Percentiles rank a stretch among this genome's conserved stretches.
These are phyloP conservation scores for Sordariomycetes sp. DNA, from an alignment of 2,329 filamentous ascomycete species.

Conservation along the genomic window DNA sequence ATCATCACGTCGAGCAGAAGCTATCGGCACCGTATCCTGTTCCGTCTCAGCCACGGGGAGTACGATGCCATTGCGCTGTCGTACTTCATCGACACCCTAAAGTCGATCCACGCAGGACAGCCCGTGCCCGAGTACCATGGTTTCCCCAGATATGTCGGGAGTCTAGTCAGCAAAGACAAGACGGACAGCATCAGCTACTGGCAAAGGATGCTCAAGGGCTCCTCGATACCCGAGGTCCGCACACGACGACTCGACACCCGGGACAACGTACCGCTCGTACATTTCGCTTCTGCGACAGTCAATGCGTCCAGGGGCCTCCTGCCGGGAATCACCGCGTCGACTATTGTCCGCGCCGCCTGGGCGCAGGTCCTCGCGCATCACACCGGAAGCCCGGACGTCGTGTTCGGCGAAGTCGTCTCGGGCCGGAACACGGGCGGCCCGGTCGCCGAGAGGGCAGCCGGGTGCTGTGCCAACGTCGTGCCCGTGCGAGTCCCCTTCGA, in stretches of 20 bases:
- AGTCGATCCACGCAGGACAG: not conserved
- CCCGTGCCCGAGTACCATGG: not conserved
- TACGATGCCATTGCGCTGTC: not conserved
- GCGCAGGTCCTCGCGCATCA: slow-evolving; percentile 39
- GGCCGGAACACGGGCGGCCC: slow-evolving; percentile 26
- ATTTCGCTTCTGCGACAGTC: slow-evolving; percentile 34
- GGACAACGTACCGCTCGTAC: not conserved
- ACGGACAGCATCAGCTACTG: not conserved
- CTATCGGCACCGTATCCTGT: not conserved
- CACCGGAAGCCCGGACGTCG: slow-evolving; percentile 34
- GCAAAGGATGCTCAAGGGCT: not conserved
- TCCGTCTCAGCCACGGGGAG: not conserved
- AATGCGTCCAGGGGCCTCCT: slow-evolving; percentile 45
- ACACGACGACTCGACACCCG: not conserved
- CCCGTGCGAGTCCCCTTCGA: not conserved
- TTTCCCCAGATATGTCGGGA: not conserved
- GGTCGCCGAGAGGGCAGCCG: not conserved
- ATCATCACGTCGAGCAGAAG: not conserved
- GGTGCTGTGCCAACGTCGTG: not conserved
- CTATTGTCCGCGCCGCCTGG: slow-evolving; percentile 45
- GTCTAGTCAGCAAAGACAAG: not conserved
- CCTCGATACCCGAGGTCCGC: not conserved
- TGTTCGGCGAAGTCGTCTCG: slow-evolving; percentile 46
- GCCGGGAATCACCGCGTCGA: slow-evolving; percentile 35
- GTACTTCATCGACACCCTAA: not conserved